Evolutionary conservation across 164 flowering plant genomes (phyloP).

Genomic region (Vitis riparia): DNA sequence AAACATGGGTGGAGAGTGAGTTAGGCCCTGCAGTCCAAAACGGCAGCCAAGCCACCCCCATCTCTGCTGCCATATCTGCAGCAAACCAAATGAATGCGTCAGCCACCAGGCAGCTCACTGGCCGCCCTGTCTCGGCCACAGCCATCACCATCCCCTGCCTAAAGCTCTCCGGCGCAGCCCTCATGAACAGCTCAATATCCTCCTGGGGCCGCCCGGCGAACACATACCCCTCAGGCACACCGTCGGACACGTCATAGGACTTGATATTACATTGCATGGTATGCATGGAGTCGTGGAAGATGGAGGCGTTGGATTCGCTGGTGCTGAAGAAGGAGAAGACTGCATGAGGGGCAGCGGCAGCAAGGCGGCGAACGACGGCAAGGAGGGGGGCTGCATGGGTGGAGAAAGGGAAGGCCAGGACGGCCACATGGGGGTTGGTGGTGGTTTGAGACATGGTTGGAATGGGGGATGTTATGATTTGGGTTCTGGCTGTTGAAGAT

Average conservation of each 20-base stretch:
- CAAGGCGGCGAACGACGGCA: slow-evolving; percentile 30
- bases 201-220: slow-evolving; percentile 29
- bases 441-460: neutral
- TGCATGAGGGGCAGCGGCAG: slow-evolving; percentile 30
- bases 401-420: slow-evolving; percentile 52
- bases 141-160: slow-evolving; percentile 27
- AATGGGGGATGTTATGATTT: neutral
- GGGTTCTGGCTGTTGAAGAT: too few species aligned
- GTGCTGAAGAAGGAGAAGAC: slow-evolving; percentile 64
- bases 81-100: slow-evolving; percentile 56
- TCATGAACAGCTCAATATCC: slow-evolving; percentile 36
- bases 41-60: slow-evolving; percentile 43
- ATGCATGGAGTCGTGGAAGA: slow-evolving; percentile 7
- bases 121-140: slow-evolving; percentile 28
- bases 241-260: slow-evolving; percentile 34
- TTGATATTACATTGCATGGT: slow-evolving; percentile 8
- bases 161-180: slow-evolving; percentile 32
- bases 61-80: slow-evolving; percentile 42
- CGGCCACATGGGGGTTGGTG: slow-evolving; percentile 33
- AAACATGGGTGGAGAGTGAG: slow-evolving; percentile 38
- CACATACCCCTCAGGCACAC: slow-evolving; percentile 34
- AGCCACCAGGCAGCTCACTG: slow-evolving; percentile 33
- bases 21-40: slow-evolving; percentile 39
- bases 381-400: slow-evolving; percentile 55
- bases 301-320: slow-evolving; percentile 30